phyloP scores from a whole-genome alignment of 768 basidiomycete species.

The Hericium alpestre region DNA sequence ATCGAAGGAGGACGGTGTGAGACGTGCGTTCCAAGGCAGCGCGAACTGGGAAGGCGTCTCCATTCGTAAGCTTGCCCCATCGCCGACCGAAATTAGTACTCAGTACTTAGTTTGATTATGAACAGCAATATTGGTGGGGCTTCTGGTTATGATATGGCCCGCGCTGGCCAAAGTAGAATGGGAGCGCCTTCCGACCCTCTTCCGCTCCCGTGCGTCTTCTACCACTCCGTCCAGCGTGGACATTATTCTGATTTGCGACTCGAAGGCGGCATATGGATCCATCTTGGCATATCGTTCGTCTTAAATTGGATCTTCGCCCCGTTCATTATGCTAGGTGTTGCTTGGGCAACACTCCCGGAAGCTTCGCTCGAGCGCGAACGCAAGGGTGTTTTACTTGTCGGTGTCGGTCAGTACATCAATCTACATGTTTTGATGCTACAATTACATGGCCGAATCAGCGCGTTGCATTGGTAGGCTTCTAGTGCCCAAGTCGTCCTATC shows the following conservation, averaged over 20 bases:
- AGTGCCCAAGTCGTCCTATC: background rate
- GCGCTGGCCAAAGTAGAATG: constrained; percentile 69
- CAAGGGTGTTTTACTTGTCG: constrained; percentile 75
- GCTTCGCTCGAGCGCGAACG: constrained; percentile 62
- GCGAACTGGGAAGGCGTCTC: constrained; percentile 45
- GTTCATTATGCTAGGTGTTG: constrained; percentile 73
- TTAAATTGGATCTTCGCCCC: constrained; percentile 80
- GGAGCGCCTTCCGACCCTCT: constrained; percentile 50
- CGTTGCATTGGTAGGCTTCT: background rate
- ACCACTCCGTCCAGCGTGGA: background rate
- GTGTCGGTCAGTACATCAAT: constrained; percentile 53
- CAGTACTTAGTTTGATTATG: background rate
- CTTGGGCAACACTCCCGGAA: constrained; percentile 81
- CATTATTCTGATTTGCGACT: background rate
- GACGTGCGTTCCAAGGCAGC: background rate
- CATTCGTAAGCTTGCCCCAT: constrained; percentile 44
- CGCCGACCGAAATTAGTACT: background rate
- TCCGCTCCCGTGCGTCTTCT: constrained; percentile 26
- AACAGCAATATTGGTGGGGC: constrained; percentile 68
- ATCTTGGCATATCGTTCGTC: constrained; percentile 54
- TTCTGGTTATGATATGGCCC: constrained; percentile 87
- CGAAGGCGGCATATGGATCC: constrained; percentile 41
- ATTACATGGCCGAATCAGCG: background rate
- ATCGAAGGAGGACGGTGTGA: background rate
- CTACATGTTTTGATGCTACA: constrained; percentile 5